Evolutionary conservation across 148 eudicot genomes (phyloP).

Genomic region (Talinum fruticosum): DNA sequence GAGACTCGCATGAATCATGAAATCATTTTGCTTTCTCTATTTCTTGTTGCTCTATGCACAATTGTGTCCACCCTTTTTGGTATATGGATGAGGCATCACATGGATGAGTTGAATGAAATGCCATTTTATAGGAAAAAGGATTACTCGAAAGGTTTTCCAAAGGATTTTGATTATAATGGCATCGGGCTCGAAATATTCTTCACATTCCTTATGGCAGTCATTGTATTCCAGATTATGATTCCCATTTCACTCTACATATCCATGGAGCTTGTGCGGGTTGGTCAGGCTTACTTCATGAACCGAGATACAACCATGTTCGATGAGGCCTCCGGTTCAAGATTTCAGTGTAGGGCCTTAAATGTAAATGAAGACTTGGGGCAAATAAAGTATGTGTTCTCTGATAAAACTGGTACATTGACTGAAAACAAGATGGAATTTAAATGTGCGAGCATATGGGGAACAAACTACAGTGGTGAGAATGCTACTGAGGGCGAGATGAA

Average conservation of each 20-base stretch:
- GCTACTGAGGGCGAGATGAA: slow-evolving; percentile 37
- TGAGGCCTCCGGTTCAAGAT: slow-evolving; percentile 64
- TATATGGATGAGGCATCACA: slow-evolving; percentile 71
- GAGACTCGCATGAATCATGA: slow-evolving; percentile 92
- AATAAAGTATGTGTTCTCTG: slow-evolving; percentile 93
- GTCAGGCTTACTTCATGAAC: slow-evolving; percentile 98
- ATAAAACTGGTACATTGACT: slow-evolving; percentile 95
- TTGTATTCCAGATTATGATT: slow-evolving; percentile 95
- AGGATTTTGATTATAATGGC: slow-evolving; percentile 72
- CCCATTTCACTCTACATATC: slow-evolving; percentile 96
- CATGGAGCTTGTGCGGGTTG: slow-evolving; percentile 98
- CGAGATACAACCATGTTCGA: slow-evolving; percentile 66
- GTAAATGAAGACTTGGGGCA: slow-evolving; percentile 97
- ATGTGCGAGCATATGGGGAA: slow-evolving; percentile 88
- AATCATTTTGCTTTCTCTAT: slow-evolving; percentile 75
- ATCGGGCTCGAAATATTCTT: slow-evolving; percentile 85
- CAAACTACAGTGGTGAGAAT: slow-evolving; percentile 55
- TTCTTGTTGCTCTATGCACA: slow-evolving; percentile 66
- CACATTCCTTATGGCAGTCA: slow-evolving; percentile 92
- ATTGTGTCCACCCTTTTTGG: slow-evolving; percentile 72
- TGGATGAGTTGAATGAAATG: slow-evolving; percentile 56
- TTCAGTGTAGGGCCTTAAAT: slow-evolving; percentile 93
- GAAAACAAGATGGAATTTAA: slow-evolving; percentile 99
- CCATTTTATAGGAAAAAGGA: slow-evolving; percentile 72
- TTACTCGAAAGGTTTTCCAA: slow-evolving; percentile 41